These are phyloP conservation scores for Arachis hypogaea DNA, from an alignment of 306 rosid genomes.

Conservation along the genomic window DNA sequence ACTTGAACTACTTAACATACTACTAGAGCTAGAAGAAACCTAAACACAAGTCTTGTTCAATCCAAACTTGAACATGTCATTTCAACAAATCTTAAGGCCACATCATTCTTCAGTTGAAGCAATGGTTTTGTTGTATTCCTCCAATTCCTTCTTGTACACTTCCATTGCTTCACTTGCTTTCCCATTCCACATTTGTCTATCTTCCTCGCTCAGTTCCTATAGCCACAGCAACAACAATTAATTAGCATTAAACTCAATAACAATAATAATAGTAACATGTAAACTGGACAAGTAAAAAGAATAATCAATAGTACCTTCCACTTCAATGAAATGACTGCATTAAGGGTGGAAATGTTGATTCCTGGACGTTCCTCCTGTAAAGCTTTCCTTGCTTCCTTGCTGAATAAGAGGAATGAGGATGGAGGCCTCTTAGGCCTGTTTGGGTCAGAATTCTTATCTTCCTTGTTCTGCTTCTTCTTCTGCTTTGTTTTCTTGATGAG, in stretches of 20 bases:
- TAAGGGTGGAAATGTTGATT: slow-evolving; percentile 52
- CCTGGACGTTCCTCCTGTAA: slow-evolving; percentile 68
- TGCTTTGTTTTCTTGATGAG: slow-evolving; percentile 74
- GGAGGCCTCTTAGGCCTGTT: slow-evolving; percentile 93
- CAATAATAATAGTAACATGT: too few species aligned
- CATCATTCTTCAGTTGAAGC: slow-evolving; percentile 17
- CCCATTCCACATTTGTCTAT: slow-evolving; percentile 65
- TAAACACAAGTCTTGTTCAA: slow-evolving; percentile 43
- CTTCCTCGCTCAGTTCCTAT: slow-evolving; percentile 81
- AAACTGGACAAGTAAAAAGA: too few species aligned
- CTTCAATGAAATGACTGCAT: slow-evolving; percentile 70
- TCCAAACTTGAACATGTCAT: slow-evolving; percentile 49
- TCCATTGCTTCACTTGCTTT: slow-evolving; percentile 86
- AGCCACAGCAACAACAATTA: neutral
- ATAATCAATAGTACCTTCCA: slow-evolving; percentile 62
- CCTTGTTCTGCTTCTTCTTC: slow-evolving; percentile 73
- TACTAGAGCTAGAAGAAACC: neutral
- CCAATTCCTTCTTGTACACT: slow-evolving; percentile 74
- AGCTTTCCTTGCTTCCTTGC: slow-evolving; percentile 78
- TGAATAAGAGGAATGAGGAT: slow-evolving; percentile 70
- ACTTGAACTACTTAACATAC: neutral
- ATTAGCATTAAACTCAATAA: neutral
- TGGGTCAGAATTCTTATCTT: slow-evolving; percentile 66
- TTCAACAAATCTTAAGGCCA: neutral
- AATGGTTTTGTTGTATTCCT: slow-evolving; percentile 65